A percentile compares a stretch with the other conserved stretches of the same genome.
Evolutionary conservation across 2,329 filamentous ascomycete genomes (phyloP).

Genomic region (Didymella lethalis): DNA sequence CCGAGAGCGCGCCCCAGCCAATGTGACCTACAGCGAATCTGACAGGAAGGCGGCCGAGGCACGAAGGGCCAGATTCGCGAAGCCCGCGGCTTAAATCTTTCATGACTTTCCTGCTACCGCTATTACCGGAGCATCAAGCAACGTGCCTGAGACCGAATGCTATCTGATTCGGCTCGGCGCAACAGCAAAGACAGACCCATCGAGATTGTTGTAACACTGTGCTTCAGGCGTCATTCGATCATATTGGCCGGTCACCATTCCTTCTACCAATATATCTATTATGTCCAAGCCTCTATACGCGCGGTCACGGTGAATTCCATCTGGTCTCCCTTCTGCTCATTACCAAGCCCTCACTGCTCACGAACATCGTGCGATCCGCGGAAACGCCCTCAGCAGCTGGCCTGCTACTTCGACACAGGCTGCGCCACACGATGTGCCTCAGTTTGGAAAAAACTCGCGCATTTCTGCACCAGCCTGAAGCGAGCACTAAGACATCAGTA

Average conservation of each 20-base stretch:
- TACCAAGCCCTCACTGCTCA: constrained; percentile 1
- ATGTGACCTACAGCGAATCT: constrained; percentile 42
- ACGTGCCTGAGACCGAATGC: constrained; percentile 12
- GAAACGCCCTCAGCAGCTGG: not conserved
- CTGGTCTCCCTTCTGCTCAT: constrained; percentile 12
- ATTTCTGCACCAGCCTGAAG: not conserved
- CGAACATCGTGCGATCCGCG: not conserved
- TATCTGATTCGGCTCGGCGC: constrained; percentile 18
- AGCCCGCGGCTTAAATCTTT: constrained; percentile 35
- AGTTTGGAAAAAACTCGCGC: not conserved
- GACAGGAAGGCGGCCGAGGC: constrained; percentile 55
- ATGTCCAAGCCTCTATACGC: constrained; percentile 27
- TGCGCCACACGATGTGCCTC: not conserved
- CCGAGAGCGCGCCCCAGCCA: constrained; percentile 33
- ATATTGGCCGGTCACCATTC: constrained; percentile 34
- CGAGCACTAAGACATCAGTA: not conserved
- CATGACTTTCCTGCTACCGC: constrained; percentile 1
- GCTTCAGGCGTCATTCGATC: constrained; percentile 33
- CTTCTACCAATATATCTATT: constrained; percentile 39
- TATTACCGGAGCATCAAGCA: constrained; percentile 6
- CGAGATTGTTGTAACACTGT: constrained; percentile 33
- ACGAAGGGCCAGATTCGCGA: constrained; percentile 55
- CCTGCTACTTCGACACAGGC: too few species aligned
- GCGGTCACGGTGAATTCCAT: constrained; percentile 7
- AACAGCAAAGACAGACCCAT: constrained; percentile 27